phyloP scores from a whole-genome alignment of 495 filamentous ascomycete species.

The Filosporella fistucella region DNA sequence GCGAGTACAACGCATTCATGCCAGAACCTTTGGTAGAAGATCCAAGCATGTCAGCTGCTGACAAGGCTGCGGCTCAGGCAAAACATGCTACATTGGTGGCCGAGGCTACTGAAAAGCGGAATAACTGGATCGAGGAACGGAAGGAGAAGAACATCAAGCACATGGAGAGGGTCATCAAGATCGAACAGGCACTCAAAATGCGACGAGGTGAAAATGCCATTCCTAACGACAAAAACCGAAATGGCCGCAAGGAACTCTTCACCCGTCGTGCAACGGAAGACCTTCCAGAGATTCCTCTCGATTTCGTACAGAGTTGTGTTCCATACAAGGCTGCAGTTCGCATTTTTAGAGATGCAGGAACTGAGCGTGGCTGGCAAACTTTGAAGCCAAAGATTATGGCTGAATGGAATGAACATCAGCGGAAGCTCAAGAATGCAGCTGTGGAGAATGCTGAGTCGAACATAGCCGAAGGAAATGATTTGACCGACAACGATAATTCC shows the following conservation, averaged over 20 bases:
- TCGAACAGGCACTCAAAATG: conserved; percentile 14
- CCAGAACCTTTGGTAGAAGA: conserved; percentile 16
- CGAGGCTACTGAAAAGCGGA: conserved; percentile 10
- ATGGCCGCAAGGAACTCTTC: conserved; percentile 20
- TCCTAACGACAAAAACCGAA: conserved; percentile 14
- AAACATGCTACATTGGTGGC: conserved; percentile 10
- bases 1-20: conserved; percentile 18
- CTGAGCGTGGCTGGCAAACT: conserved; percentile 23
- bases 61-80: conserved; percentile 14
- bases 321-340: conserved; percentile 21
- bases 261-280: conserved; percentile 18
- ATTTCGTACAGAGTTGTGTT: conserved; percentile 18
- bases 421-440: background rate
- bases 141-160: conserved; percentile 20
- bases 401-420: conserved; percentile 16
- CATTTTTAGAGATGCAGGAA: conserved; percentile 22
- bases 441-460: background rate
- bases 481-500: too few species aligned
- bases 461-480: too few species aligned
- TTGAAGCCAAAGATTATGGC: conserved; percentile 23
- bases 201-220: conserved; percentile 8
- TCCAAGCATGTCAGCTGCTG: conserved; percentile 11
- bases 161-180: conserved; percentile 17
- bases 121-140: conserved; percentile 12
- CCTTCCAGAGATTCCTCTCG: conserved; percentile 18